These are phyloP conservation scores for Tolypocladium amazonense DNA, from an alignment of 2,329 filamentous ascomycete genomes.

Conservation along the genomic window DNA sequence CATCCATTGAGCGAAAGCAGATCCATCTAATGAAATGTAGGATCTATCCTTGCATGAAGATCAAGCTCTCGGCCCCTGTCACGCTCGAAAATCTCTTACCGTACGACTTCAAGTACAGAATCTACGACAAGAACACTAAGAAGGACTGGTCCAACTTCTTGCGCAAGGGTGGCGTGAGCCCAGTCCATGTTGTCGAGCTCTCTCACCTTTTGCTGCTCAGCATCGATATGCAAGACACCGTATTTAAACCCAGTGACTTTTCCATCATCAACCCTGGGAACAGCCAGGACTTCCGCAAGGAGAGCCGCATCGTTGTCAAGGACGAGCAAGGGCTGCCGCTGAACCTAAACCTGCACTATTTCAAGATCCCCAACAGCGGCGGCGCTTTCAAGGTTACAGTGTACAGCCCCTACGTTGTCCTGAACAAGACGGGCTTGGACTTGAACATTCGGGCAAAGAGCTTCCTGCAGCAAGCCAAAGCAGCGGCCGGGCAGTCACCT, in stretches of 20 bases:
- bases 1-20: neutral
- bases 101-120: conserved; percentile 98
- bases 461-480: conserved; percentile 72
- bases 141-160: conserved; percentile 99
- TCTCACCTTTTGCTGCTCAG: conserved; percentile 89
- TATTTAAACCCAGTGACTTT: conserved; percentile 92
- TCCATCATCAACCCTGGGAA: conserved; percentile 89
- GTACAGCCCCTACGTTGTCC: conserved; percentile 86
- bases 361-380: conserved; percentile 78
- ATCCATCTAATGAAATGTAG: conserved; percentile 22
- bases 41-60: conserved; percentile 86
- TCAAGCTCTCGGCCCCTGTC: conserved; percentile 84
- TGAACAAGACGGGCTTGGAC: conserved; percentile 90
- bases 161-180: conserved; percentile 90
- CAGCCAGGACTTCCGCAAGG: conserved; percentile 79
- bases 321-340: conserved; percentile 73
- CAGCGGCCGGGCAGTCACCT: conserved; percentile 72
- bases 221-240: conserved; percentile 92
- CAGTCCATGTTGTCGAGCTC: conserved; percentile 92
- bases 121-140: conserved; percentile 97
- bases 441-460: conserved; percentile 83
- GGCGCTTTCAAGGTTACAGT: conserved; percentile 94
- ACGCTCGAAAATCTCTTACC: conserved; percentile 91
- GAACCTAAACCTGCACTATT: conserved; percentile 82
- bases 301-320: conserved; percentile 69